Evolutionary conservation across 2,329 filamentous ascomycete genomes (phyloP).

Genomic region (Trichoderma sp.): DNA sequence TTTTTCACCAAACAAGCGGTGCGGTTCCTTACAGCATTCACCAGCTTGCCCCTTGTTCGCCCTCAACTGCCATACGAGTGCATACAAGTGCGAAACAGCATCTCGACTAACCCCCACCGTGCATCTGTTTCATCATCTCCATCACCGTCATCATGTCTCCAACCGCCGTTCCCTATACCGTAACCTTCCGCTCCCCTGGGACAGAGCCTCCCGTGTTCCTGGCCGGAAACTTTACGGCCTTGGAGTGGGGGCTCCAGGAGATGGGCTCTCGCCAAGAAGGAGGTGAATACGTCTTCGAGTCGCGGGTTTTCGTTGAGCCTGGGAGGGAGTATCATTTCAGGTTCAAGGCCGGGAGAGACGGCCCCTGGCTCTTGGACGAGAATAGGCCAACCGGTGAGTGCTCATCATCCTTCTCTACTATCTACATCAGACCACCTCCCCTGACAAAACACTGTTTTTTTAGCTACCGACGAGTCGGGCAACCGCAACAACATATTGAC

Average conservation of each 20-base stretch:
- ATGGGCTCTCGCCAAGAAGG: conserved; percentile 57
- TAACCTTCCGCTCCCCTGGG: conserved; percentile 61
- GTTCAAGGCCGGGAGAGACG: conserved; percentile 63
- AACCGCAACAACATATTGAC: conserved; percentile 23
- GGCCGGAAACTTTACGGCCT: conserved; percentile 65
- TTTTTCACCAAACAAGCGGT: neutral
- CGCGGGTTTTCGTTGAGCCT: conserved; percentile 52
- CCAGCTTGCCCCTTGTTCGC: neutral
- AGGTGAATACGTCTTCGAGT: conserved; percentile 58
- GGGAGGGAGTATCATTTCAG: conserved; percentile 70
- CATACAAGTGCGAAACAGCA: neutral
- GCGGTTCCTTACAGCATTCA: neutral
- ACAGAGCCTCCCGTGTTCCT: conserved; percentile 67
- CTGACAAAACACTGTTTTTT: neutral
- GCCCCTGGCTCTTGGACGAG: conserved; percentile 71
- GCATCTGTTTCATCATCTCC: neutral
- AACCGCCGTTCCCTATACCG: conserved; percentile 43
- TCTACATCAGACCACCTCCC: neutral
- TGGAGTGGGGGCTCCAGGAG: conserved; percentile 65
- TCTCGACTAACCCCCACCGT: conserved; percentile 3
- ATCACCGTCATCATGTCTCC: conserved; percentile 24
- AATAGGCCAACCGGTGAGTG: conserved; percentile 55
- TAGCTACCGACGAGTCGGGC: conserved; percentile 23
- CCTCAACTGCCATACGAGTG: neutral
- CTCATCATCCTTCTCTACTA: neutral